Evolutionary conservation across 805 yeast genomes (phyloP).

Genomic region (Metschnikowia koreensis): DNA sequence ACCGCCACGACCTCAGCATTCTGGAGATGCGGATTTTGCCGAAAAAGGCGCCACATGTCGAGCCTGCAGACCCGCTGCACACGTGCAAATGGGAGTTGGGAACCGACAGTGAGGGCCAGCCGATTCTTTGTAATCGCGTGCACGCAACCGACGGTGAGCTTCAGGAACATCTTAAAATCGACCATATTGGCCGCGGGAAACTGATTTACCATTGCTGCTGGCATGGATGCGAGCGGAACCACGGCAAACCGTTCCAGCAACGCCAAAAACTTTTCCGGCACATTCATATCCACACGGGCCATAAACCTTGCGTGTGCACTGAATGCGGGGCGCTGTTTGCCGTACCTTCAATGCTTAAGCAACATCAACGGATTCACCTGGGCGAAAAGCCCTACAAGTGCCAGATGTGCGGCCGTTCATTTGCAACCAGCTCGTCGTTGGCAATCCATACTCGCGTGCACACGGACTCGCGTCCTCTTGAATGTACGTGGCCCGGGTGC

Average conservation of each 20-base stretch:
- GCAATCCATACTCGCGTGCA: conserved; percentile 84
- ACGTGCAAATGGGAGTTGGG: conserved; percentile 47
- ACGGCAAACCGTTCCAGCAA: conserved; percentile 64
- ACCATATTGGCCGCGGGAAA: conserved; percentile 75
- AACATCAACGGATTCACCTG: conserved; percentile 80
- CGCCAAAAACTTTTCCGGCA: conserved; percentile 86
- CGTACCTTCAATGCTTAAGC: conserved; percentile 71
- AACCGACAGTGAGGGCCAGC: conserved; percentile 22
- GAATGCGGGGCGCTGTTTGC: conserved; percentile 72
- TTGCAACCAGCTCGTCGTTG: conserved; percentile 79
- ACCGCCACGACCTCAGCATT: conserved; percentile 22
- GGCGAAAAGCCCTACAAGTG: conserved; percentile 89
- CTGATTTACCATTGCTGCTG: conserved; percentile 70
- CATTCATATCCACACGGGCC: conserved; percentile 82
- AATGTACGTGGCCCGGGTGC: conserved; percentile 78
- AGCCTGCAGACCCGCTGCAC: conserved; percentile 29
- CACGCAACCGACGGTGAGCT: conserved; percentile 60
- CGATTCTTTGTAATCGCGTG: conserved; percentile 46
- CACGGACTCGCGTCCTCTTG: conserved; percentile 86
- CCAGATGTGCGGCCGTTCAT: conserved; percentile 66
- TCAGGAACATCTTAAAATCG: conserved; percentile 64
- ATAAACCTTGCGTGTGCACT: conserved; percentile 73
- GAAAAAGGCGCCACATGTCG: conserved; percentile 10
- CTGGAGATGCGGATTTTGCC: conserved; percentile 35
- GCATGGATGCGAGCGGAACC: conserved; percentile 69